These are phyloP conservation scores for Russula compacta DNA, from an alignment of 768 basidiomycete species.

Conservation along the genomic window DNA sequence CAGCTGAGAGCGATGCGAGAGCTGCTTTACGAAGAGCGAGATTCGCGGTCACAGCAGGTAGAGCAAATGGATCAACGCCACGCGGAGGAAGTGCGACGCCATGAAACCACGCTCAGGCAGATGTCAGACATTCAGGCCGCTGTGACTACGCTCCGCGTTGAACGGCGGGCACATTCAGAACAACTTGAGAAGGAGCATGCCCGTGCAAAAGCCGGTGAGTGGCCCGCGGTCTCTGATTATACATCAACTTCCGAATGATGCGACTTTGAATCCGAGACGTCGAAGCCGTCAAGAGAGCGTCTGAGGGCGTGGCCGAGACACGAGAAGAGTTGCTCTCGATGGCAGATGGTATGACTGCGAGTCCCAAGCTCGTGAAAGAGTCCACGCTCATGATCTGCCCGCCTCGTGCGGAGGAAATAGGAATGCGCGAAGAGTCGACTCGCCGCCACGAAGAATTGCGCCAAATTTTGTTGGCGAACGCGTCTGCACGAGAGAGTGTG, in stretches of 20 bases:
- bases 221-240: neutral
- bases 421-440: conserved; percentile 11
- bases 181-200: conserved; percentile 1
- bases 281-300: conserved; percentile 2
- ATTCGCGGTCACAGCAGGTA: neutral
- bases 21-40: neutral
- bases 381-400: neutral
- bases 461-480: conserved; percentile 15
- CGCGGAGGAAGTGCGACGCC: neutral
- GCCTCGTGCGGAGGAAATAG: neutral
- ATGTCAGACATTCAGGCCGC: conserved; percentile 6
- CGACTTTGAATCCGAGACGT: neutral
- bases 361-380: neutral
- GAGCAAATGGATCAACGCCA: conserved; percentile 6
- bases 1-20: conserved; percentile 11
- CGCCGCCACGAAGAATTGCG: conserved; percentile 18
- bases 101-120: conserved; percentile 3
- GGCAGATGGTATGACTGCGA: conserved; percentile 3
- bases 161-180: neutral
- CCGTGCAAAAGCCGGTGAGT: conserved; percentile 8
- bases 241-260: neutral
- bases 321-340: conserved; percentile 1
- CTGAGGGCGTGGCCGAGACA: neutral
- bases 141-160: conserved; percentile 6
- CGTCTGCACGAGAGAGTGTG: conserved; percentile 20